phyloP scores from a whole-genome alignment of 257 asterid genomes.

The Solanum ossicruentum region DNA sequence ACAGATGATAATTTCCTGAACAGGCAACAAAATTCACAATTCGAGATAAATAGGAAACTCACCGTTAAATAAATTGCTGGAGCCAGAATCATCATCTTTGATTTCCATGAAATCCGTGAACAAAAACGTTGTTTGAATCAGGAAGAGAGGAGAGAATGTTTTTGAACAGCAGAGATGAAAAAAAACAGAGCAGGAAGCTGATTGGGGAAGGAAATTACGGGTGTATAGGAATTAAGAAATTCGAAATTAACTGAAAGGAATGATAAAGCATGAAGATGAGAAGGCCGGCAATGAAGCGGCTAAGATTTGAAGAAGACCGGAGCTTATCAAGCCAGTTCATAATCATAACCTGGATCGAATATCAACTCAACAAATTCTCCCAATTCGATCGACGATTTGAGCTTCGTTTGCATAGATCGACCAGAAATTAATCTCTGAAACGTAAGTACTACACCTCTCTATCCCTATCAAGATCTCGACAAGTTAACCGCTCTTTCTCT shows the following conservation, averaged over 20 bases:
- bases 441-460: background rate
- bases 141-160: background rate
- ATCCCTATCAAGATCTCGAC: background rate
- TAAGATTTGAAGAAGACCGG: slow-evolving; percentile 60
- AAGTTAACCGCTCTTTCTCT: background rate
- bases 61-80: slow-evolving; percentile 36
- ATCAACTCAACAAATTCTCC: slow-evolving; percentile 18
- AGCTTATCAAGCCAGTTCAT: slow-evolving; percentile 76
- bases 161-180: background rate
- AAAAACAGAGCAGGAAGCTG: background rate
- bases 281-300: slow-evolving; percentile 92
- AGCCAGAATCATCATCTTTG: slow-evolving; percentile 25
- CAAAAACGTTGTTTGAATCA: background rate
- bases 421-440: background rate
- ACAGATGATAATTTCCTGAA: background rate
- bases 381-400: slow-evolving; percentile 25
- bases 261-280: slow-evolving; percentile 75
- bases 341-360: slow-evolving; percentile 17
- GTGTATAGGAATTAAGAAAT: slow-evolving; percentile 96
- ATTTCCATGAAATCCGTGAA: slow-evolving; percentile 36
- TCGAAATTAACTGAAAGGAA: slow-evolving; percentile 74
- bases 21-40: background rate
- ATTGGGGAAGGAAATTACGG: slow-evolving; percentile 20
- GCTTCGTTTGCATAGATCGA: slow-evolving; percentile 77
- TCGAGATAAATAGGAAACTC: slow-evolving; percentile 4